Evolutionary conservation across 2,329 filamentous ascomycete genomes (phyloP), one percentile per base, ranked within the genome.

Genomic region (Incumbomyces lentus): DNA sequence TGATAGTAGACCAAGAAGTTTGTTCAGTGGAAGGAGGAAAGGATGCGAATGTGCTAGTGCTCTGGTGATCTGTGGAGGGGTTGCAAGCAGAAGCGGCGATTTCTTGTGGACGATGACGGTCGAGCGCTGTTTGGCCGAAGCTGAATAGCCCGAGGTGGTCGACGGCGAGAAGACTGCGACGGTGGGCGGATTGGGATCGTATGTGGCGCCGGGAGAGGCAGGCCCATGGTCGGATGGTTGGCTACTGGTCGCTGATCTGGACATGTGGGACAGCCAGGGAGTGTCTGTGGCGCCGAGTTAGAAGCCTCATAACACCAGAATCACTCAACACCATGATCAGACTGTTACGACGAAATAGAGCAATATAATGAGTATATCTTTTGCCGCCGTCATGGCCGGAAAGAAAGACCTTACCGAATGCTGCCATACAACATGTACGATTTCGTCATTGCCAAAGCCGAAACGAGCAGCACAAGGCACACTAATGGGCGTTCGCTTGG

Each of bases 41-140:
- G 92, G 89, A 62, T 98, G 90, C 53, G 89, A 95, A 64, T 96
- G 95, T 53, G 90, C 90, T 50, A 98, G 75, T 12, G 90, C 89
- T 57, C 92, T 80, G 2, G 92, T 98, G 62, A 98, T 83, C 62
- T 95, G 86, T 1, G 92, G 92, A 36, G 92, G 92, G 8, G 92
- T 98, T 13, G 90, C 88, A 49, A 94, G 82, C 14, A 98, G 75
- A 38, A 98, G 69, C 10, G 92, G 92, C 13, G 87, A 95, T 68
- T 96, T 98, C 64, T 95, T 90, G 66, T 96, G 89, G 16, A 98
- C 89, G 56, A 96, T 80, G 57, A 98, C 89, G 48, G 87, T 93
- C 14, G 87, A 93, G 38, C 86, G 81, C 52, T 90, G 84, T 60
- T 85, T 84, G 35, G 80, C 79, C 32, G 80, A 76, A 39, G 82